Conservation (phyloP, 257 asterid species). For the Thymus quinquecostatus region DNA sequence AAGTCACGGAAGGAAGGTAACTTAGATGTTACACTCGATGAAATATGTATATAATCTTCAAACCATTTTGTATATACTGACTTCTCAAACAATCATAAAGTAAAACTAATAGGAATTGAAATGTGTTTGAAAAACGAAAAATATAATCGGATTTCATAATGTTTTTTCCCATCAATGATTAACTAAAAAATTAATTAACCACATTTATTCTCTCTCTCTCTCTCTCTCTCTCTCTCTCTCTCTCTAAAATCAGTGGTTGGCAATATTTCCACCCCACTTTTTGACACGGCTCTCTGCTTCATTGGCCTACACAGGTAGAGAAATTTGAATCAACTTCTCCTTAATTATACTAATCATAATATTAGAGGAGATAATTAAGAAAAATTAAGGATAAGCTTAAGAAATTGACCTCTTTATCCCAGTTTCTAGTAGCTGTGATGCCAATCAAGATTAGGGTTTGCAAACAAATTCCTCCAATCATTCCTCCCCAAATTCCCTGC, state of each 20-base stretch:
- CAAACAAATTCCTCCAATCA: constrained; percentile 75
- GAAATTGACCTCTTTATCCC: constrained; percentile 73
- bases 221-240: not conserved
- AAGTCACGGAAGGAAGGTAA: not conserved
- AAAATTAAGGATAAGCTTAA: not conserved
- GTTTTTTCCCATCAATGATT: not conserved
- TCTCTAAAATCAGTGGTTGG: constrained; percentile 31
- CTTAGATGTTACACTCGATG: too few species aligned
- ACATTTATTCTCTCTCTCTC: not conserved
- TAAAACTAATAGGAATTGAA: too few species aligned
- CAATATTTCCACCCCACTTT: constrained; percentile 59
- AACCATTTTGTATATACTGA: too few species aligned
- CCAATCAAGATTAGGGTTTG: constrained; percentile 70
- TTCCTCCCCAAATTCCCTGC: constrained; percentile 93
- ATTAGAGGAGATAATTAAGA: not conserved
- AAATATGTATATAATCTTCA: too few species aligned
- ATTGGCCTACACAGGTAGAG: constrained; percentile 47
- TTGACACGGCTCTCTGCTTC: constrained; percentile 63
- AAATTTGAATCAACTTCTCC: not conserved
- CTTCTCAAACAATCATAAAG: too few species aligned
- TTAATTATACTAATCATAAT: not conserved
- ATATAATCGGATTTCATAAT: too few species aligned
- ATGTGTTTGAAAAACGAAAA: too few species aligned
- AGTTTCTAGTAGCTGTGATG: constrained; percentile 58
- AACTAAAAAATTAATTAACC: not conserved